Evolutionary conservation across 805 yeast genomes (phyloP).

Genomic region (Saturnispora hagleri): DNA sequence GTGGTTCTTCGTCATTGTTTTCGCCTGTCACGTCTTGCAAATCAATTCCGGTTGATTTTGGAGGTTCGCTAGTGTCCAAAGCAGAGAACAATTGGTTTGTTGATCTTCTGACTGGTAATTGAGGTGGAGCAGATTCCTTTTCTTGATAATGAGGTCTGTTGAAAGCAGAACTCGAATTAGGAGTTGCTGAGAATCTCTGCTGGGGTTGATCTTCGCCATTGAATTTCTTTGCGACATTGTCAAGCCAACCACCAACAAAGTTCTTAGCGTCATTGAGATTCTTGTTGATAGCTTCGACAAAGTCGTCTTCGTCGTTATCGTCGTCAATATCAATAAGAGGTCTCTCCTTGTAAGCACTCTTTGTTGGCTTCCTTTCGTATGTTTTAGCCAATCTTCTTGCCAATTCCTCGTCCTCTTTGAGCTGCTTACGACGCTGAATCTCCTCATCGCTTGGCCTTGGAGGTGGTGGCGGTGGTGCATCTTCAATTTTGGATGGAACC

Average conservation of each 20-base stretch:
- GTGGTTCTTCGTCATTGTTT: background rate
- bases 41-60: background rate
- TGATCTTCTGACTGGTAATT: constrained; percentile 6
- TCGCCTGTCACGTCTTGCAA: constrained; percentile 5
- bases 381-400: constrained; percentile 75
- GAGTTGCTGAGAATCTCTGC: background rate
- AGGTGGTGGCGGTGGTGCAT: constrained; percentile 22
- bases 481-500: constrained; percentile 27
- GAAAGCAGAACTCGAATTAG: background rate
- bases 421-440: constrained; percentile 24
- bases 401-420: constrained; percentile 56
- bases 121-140: constrained; percentile 4
- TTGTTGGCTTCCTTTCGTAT: constrained; percentile 25
- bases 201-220: constrained; percentile 15
- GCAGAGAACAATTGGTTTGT: constrained; percentile 13
- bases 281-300: constrained; percentile 54
- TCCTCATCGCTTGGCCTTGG: constrained; percentile 27
- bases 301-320: constrained; percentile 34
- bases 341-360: background rate
- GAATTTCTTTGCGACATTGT: constrained; percentile 48
- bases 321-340: constrained; percentile 13
- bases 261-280: constrained; percentile 76
- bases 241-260: constrained; percentile 72
- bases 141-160: background rate
- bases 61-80: background rate